A percentile compares a stretch with the other conserved stretches of the same genome.
Conservation (phyloP, 305 asterid species). For the Fraxinus nigra region DNA sequence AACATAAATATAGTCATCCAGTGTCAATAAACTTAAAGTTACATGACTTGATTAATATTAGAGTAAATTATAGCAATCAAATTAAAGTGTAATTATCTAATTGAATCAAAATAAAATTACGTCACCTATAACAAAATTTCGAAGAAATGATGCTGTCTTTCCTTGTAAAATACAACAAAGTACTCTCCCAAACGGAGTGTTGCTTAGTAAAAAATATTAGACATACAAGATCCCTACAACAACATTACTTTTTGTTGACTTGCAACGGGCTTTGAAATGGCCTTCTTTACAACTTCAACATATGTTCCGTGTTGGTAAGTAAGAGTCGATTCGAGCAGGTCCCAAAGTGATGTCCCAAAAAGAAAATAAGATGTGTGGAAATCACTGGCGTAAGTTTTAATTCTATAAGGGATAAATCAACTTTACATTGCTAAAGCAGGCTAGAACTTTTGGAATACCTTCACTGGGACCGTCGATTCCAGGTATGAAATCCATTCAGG, state of each 20-base stretch:
- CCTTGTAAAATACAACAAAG: slow-evolving; percentile 18
- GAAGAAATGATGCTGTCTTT: background rate
- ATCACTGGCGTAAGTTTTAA: background rate
- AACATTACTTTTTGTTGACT: slow-evolving; percentile 17
- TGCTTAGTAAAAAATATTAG: background rate
- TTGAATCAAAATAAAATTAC: no score
- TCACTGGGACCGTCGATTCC: slow-evolving; percentile 92
- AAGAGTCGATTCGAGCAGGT: slow-evolving; percentile 49
- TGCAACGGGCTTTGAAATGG: slow-evolving; percentile 43
- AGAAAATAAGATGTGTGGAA: slow-evolving; percentile 13
- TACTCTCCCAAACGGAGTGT: background rate
- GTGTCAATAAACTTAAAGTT: no score
- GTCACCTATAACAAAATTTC: background rate
- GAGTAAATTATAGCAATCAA: no score
- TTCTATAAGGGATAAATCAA: slow-evolving; percentile 15
- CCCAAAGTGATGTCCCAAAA: slow-evolving; percentile 48
- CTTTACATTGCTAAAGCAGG: slow-evolving; percentile 79
- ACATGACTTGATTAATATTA: no score
- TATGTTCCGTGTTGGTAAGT: slow-evolving; percentile 58
- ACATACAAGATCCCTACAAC: slow-evolving; percentile 15
- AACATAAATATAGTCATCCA: no score
- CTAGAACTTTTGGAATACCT: slow-evolving; percentile 85
- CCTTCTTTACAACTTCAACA: slow-evolving; percentile 46
- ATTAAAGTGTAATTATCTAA: no score
- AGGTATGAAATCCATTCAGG: slow-evolving; percentile 89